Evolutionary conservation across 441 rosid genomes (phyloP), one percentile per base, ranked within the genome.

Genomic region (Cnidoscolus chayamansa): DNA sequence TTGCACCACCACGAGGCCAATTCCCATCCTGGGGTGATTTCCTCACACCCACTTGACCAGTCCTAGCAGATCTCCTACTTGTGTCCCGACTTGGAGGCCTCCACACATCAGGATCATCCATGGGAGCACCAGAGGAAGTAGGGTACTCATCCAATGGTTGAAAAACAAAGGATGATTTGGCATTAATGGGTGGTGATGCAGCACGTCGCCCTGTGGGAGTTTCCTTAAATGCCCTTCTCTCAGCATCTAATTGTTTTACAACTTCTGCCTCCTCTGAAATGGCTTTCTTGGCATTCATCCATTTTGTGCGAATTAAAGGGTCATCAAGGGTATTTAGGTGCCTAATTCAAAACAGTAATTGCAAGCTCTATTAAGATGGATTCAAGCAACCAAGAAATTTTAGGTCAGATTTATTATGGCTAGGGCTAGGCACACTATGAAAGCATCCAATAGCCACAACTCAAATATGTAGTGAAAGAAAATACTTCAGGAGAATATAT

Each of bases 61-160:
- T 71, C 83, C 99, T 86, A 0, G 83, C 72, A 2, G 99, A 89
- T 85, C 99, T 88, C 79, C 98, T 82, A 71, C 75, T 86, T 1
- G 87, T 80, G 65, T 93, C 99, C 57, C 93, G 86, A 47, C 93
- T 93, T 7, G 97, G 99, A 35, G 98, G 97, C 87, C 97, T 84
- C 99, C 99, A 96, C 49, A 96, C 98, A 89, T 96, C 99, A 80
- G 99, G 99, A 76, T 96, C 99, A 81, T 93, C 98, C 76, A 90
- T 78, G 1, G 94, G 81, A 76, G 81, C 89, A 78, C 86, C 91
- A 11, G 93, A 90, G 16, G 99, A 93, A 70, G 93, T 86, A 1
- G 96, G 97, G 79, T 93, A 93, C 86, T 96, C 99, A 81, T 91
- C 99, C 64, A 91, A 81, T 0, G 99, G 98, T 80, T 93, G 99